Conservation (phyloP, 192 early-diverging fungal species). For the Entophlyctis luteolus region DNA sequence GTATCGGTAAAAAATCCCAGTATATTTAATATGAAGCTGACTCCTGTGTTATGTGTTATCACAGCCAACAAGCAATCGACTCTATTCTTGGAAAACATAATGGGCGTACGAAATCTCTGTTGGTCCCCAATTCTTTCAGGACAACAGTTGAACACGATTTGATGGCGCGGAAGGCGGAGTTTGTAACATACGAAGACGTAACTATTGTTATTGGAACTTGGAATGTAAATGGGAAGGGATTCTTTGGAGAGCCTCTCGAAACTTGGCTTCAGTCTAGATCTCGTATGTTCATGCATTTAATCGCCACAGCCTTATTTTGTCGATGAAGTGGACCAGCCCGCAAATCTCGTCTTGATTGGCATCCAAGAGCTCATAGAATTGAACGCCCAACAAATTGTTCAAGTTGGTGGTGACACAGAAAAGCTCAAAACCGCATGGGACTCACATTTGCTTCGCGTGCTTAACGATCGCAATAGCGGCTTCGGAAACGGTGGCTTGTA, state of each 20-base stretch:
- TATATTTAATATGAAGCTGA: not conserved
- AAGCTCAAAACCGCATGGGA: conserved; percentile 43
- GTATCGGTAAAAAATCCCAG: conserved; percentile 28
- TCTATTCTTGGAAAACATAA: conserved; percentile 63
- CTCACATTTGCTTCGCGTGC: conserved; percentile 12
- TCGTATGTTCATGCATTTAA: conserved; percentile 8
- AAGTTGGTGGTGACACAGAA: conserved; percentile 41
- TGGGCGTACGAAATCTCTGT: not conserved
- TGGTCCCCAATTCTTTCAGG: conserved; percentile 41
- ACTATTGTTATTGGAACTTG: conserved; percentile 80
- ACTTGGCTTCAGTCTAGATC: conserved; percentile 59
- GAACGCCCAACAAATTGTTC: conserved; percentile 57
- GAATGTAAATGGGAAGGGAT: conserved; percentile 83
- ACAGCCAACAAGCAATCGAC: conserved; percentile 89
- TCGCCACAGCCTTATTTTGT: not conserved
- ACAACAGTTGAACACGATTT: conserved; percentile 36
- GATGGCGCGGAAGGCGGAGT: conserved; percentile 39
- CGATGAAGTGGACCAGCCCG: conserved; percentile 26
- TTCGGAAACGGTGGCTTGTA: conserved; percentile 46
- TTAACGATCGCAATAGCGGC: conserved; percentile 18
- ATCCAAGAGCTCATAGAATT: conserved; percentile 98
- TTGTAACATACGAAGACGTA: conserved; percentile 54
- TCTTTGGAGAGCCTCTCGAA: conserved; percentile 44
- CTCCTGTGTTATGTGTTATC: not conserved
- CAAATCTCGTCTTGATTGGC: conserved; percentile 82